A percentile compares a stretch with the other conserved stretches of the same genome.
phyloP scores from a whole-genome alignment of 2,329 filamentous ascomycete species.

The Beauveria asiatica region DNA sequence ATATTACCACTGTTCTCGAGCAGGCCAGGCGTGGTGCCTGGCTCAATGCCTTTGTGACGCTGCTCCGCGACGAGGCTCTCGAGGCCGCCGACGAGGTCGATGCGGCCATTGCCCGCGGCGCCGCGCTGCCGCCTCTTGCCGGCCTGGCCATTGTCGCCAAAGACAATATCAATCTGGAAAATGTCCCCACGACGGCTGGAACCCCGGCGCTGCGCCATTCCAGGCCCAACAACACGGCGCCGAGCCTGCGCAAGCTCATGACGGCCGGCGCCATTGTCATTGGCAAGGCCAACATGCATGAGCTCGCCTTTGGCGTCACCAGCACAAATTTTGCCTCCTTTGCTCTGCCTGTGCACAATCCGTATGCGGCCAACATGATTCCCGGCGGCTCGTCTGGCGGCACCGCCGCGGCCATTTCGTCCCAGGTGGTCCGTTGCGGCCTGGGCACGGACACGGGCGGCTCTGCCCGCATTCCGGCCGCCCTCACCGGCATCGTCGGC shows the following conservation, averaged over 20 bases:
- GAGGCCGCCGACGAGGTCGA: slow-evolving; percentile 9
- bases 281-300: slow-evolving; percentile 47
- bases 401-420: slow-evolving; percentile 15
- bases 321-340: slow-evolving; percentile 15
- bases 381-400: slow-evolving; percentile 17
- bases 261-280: slow-evolving; percentile 21
- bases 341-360: slow-evolving; percentile 14
- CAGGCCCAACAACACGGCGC: slow-evolving; percentile 12
- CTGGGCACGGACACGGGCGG: slow-evolving; percentile 17
- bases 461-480: slow-evolving; percentile 15
- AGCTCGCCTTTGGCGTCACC: slow-evolving; percentile 14
- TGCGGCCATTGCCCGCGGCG: slow-evolving; percentile 8
- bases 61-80: slow-evolving; percentile 4
- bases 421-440: slow-evolving; percentile 15
- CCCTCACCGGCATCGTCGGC: slow-evolving; percentile 15
- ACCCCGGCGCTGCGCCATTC: slow-evolving; percentile 12
- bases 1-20: slow-evolving; percentile 7
- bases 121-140: slow-evolving; percentile 14
- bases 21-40: neutral
- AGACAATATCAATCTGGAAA: slow-evolving; percentile 16
- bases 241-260: slow-evolving; percentile 15
- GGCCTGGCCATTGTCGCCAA: slow-evolving; percentile 17
- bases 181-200: slow-evolving; percentile 12
- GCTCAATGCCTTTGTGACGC: slow-evolving; percentile 8
- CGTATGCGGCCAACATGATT: slow-evolving; percentile 12